phyloP scores from a whole-genome alignment of 306 rosid species.

The Castanospermum australe region DNA sequence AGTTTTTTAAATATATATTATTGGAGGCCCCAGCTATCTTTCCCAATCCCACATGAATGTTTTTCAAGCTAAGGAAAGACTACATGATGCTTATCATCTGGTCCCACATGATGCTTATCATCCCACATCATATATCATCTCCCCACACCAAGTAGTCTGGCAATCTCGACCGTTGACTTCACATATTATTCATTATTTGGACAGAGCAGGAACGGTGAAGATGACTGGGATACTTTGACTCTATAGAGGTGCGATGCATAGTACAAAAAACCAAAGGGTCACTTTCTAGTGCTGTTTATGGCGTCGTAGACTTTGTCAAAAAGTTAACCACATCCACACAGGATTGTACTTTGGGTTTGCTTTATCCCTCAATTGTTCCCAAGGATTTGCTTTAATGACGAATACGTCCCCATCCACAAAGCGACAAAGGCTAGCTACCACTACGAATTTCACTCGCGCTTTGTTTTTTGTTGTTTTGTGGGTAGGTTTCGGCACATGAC shows the following conservation, averaged over 20 bases:
- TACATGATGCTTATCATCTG: background rate
- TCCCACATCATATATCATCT: background rate
- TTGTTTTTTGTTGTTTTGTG: background rate
- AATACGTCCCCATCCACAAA: background rate
- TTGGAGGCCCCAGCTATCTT: no score
- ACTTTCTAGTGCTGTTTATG: background rate
- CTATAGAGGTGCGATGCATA: background rate
- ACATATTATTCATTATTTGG: background rate
- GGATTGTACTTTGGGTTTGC: background rate
- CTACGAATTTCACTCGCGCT: slow-evolving; percentile 14
- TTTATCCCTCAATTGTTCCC: background rate
- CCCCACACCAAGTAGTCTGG: background rate
- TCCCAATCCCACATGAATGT: no score
- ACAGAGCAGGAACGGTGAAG: background rate
- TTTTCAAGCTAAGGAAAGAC: background rate
- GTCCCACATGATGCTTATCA: slow-evolving; percentile 33
- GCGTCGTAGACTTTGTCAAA: background rate
- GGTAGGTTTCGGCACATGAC: no score
- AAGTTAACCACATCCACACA: background rate
- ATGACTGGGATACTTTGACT: background rate
- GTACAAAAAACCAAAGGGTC: no score
- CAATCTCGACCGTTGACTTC: background rate
- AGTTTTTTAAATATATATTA: no score
- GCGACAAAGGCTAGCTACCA: background rate
- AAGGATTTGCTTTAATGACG: background rate